Conservation (phyloP, 768 basidiomycete genomes). For the Leccinum arenicola region DNA sequence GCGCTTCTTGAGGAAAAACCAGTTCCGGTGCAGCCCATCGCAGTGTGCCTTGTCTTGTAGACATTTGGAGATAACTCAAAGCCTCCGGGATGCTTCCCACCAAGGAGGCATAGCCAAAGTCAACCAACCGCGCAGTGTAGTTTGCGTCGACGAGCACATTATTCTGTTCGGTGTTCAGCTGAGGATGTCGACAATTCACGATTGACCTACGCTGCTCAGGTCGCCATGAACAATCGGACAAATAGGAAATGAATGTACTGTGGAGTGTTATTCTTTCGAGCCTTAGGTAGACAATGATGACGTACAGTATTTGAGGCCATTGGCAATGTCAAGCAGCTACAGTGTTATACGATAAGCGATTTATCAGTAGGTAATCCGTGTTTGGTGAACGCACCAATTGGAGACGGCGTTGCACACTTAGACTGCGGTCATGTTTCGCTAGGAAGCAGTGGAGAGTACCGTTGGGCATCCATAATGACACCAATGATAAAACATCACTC, state of each 20-base stretch:
- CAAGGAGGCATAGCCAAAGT: too few species aligned
- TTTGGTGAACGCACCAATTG: not conserved
- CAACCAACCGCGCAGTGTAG: too few species aligned
- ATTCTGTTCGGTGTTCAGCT: too few species aligned
- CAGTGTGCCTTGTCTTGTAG: not conserved
- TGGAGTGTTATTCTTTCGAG: not conserved
- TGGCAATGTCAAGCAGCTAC: not conserved
- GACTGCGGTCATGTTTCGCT: not conserved
- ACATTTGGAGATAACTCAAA: not conserved
- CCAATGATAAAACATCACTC: not conserved
- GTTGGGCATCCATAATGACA: not conserved
- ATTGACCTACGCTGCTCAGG: too few species aligned
- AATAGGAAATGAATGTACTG: not conserved
- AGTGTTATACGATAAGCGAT: too few species aligned
- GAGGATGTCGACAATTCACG: too few species aligned
- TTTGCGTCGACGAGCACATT: too few species aligned
- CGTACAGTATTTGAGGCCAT: not conserved
- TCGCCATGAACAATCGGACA: not conserved
- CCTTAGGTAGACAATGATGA: not conserved
- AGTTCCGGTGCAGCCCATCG: not conserved
- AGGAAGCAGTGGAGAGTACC: not conserved
- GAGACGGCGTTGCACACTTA: not conserved
- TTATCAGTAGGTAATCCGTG: not conserved
- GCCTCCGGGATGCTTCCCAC: too few species aligned
- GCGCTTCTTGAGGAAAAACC: not conserved